Conservation (phyloP, 176 grass and related monocot genomes). For the Oryza rufipogon region DNA sequence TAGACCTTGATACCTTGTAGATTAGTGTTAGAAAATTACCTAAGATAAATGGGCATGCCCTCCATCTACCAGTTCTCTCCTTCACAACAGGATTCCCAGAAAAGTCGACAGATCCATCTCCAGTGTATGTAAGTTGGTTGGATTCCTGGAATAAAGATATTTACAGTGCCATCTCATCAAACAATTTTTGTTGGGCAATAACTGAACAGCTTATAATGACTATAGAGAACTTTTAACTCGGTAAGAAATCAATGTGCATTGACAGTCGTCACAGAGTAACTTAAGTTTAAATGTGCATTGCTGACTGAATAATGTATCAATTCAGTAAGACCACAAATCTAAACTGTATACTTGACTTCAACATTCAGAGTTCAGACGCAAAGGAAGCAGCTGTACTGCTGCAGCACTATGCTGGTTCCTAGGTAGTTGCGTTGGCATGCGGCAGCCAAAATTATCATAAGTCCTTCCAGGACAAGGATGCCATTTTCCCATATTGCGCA, state of each 20-base stretch:
- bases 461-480: not conserved
- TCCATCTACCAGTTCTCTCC: slow-evolving; percentile 81
- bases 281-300: not conserved
- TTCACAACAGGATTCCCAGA: slow-evolving; percentile 72
- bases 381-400: slow-evolving; percentile 12
- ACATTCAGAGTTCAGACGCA: not conserved
- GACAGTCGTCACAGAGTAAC: not conserved
- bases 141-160: slow-evolving; percentile 44
- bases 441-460: not conserved
- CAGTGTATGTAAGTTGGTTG: slow-evolving; percentile 60
- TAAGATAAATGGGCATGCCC: slow-evolving; percentile 89
- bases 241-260: not conserved
- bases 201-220: not conserved
- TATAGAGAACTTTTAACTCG: not conserved
- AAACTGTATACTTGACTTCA: not conserved
- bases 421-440: not conserved
- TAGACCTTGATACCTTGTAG: not conserved
- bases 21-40: slow-evolving; percentile 39
- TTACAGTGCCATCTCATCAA: slow-evolving; percentile 6
- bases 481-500: not conserved
- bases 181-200: not conserved
- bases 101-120: slow-evolving; percentile 83
- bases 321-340: slow-evolving; percentile 9
- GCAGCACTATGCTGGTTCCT: not conserved
- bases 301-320: not conserved